Base-by-base conservation (phyloP, 345 rosid species). In the Arabis hirsuta region DNA sequence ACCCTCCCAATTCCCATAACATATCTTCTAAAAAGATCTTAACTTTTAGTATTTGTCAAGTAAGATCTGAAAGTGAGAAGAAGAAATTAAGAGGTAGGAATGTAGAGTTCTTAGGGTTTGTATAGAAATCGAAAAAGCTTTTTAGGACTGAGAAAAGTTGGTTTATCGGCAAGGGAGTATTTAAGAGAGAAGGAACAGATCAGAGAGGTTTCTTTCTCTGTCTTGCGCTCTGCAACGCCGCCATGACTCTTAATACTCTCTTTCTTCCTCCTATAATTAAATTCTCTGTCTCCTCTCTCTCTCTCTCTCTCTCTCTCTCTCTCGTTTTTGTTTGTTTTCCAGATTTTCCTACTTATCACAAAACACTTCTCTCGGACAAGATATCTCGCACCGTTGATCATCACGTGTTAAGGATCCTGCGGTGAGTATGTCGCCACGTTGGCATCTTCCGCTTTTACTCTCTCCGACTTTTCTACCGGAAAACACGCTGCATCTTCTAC, bases 151-250 rank as follows among this genome's bases (percentile, higher is more conserved):
- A 46, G 58, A 64, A 69, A 71, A 71, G 76, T 62, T 69, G 45
- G 75, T 56, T 76, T 64, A 67, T 76, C 66, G 76, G 67, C 43
- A 52, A 53, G 56, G 19, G 24, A 39, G 55, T 67, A 38, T 50
- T 59, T 67, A 60, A 53, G 64, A 74, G 48, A 50, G 52, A 67
- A 14, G 14, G 22, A 22, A 7, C 5, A 34, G 4, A 66, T 60
- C 46, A 74, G 62, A 50, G 73, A 75, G 74, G 55, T 73, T 55
- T 66, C 36, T 79, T 36, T 60, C 78, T 64, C 79, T 69, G 55
- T 78, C 70, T 81, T 68, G 72, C 61, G 73, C 55, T 76, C 85
- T 81, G 85, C 92, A 82, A 81, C 86, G 96, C 96, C 90, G 96
- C 87, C 96, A 84, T 83, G 73, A 44, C 53, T 22, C 79, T 68